These are phyloP conservation scores for Myriosclerotinia scirpicola DNA, from an alignment of 2,329 filamentous ascomycete species.

Conservation along the genomic window DNA sequence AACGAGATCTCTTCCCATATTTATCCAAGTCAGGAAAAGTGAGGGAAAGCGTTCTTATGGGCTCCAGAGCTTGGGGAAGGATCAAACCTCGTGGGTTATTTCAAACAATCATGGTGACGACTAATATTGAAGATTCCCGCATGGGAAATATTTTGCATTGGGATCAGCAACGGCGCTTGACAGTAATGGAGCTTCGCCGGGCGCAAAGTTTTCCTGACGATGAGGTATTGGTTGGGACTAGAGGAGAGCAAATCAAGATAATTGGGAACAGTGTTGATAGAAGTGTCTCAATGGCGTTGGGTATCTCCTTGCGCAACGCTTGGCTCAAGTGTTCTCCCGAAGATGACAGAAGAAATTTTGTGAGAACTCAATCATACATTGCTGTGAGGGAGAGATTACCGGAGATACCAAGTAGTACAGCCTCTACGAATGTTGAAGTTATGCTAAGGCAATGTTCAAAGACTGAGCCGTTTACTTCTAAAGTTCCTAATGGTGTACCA, in stretches of 20 bases:
- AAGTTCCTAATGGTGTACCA: background rate
- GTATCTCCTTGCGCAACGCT: slow-evolving; percentile 62
- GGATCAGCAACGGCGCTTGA: slow-evolving; percentile 59
- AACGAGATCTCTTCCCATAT: slow-evolving; percentile 45
- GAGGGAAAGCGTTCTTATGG: slow-evolving; percentile 29
- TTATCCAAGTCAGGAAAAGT: slow-evolving; percentile 31
- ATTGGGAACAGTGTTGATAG: slow-evolving; percentile 77
- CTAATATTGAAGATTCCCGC: slow-evolving; percentile 54
- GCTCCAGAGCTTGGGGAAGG: slow-evolving; percentile 50
- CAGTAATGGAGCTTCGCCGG: slow-evolving; percentile 64
- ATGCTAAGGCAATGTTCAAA: background rate
- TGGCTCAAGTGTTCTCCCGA: slow-evolving; percentile 41
- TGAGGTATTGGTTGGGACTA: slow-evolving; percentile 65
- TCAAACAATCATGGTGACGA: slow-evolving; percentile 60
- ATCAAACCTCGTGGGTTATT: slow-evolving; percentile 55
- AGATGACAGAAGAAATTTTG: slow-evolving; percentile 7
- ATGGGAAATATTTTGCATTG: slow-evolving; percentile 63
- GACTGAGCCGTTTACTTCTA: background rate
- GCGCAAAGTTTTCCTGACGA: slow-evolving; percentile 70
- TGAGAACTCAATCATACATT: slow-evolving; percentile 1
- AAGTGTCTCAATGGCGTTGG: slow-evolving; percentile 65
- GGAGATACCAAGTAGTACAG: background rate
- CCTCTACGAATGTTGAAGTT: background rate
- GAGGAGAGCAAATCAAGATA: slow-evolving; percentile 59
- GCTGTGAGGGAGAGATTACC: background rate